Percentiles rank a stretch among this genome's conserved stretches.
phyloP scores from a whole-genome alignment of 2,329 filamentous ascomycete species.

The Hymenoscyphus fructigenus region DNA sequence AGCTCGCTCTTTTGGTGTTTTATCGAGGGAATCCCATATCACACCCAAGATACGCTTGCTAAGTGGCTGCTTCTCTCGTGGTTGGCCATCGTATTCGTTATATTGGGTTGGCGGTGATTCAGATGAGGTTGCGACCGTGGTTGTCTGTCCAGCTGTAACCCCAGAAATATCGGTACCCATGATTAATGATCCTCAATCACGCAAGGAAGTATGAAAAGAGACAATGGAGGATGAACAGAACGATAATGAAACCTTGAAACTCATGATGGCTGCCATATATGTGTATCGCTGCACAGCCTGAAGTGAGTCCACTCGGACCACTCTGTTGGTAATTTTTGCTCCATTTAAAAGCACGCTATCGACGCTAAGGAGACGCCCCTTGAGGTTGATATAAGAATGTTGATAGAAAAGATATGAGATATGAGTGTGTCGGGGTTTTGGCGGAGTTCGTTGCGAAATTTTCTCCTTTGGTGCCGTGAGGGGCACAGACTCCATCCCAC shows the following conservation, averaged over 20 bases:
- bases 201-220: background rate
- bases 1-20: conserved; percentile 18
- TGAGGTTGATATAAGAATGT: background rate
- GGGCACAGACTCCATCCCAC: no score
- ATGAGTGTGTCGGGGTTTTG: background rate
- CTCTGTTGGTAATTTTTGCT: background rate
- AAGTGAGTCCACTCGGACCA: background rate
- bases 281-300: background rate
- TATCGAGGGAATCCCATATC: conserved; percentile 28
- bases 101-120: background rate
- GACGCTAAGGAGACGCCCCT: background rate
- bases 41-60: conserved; percentile 18
- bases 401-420: background rate
- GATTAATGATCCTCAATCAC: background rate
- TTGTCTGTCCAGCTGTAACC: background rate
- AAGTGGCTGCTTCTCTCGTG: conserved; percentile 14
- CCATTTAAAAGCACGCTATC: background rate
- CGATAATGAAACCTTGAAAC: background rate
- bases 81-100: background rate
- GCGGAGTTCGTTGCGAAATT: background rate
- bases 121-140: background rate
- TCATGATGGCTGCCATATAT: background rate
- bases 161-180: background rate
- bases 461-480: background rate
- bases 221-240: background rate